Evolutionary conservation across 2,329 filamentous ascomycete species (phyloP), one percentile per base, ranked within the genome.

Genomic region (Clonostachys rhizophaga): DNA sequence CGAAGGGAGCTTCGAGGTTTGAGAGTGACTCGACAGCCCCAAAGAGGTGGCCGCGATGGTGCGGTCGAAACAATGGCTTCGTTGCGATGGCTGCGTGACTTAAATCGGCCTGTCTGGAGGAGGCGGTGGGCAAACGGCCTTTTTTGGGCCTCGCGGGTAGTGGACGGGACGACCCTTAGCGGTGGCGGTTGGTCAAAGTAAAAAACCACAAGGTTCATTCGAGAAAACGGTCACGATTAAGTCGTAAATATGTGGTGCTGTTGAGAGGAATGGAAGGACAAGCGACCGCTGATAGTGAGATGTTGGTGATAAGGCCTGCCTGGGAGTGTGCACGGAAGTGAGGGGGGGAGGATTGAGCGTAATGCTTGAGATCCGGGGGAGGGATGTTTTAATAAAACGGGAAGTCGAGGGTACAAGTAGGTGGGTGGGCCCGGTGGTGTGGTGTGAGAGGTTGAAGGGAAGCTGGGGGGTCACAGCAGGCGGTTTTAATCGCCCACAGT

Each of bases 351-450:
- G 36, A 40, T 13, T 10, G 24, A 30, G 24, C 24, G 16, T n/a
- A 6, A 13, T 11, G 35, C 34, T 41, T n/a, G n/a, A 18, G 40
- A 43, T 48, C 47, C 37, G 47, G 47, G 47, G 47, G 20, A 42
- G 43, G 35, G 20, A 48, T 40, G 34, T 45, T 43, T 44, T 44
- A 40, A 48, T 44, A 35, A 45, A 46, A 48, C n/a, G 30, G 41
- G 41, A 34, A 44, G 46, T 30, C 24, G 24, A 30, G 24, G 24
- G 24, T 30, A 30, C 24, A 30, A 30, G 24, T 30, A 10, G 8
- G 24, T 30, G 24, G 24, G 24, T 30, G 24, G 24, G 24, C 24
- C 24, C 9, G 9, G 24, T 30, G 24, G 24, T 30, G 24, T 30
- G 24, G 24, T 30, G 24, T 30, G 24, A 30, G 24, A 30, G 24